A percentile compares a stretch with the other conserved stretches of the same genome.
Conservation (phyloP, 768 basidiomycete genomes). For the Pulveroboletus sp. region DNA sequence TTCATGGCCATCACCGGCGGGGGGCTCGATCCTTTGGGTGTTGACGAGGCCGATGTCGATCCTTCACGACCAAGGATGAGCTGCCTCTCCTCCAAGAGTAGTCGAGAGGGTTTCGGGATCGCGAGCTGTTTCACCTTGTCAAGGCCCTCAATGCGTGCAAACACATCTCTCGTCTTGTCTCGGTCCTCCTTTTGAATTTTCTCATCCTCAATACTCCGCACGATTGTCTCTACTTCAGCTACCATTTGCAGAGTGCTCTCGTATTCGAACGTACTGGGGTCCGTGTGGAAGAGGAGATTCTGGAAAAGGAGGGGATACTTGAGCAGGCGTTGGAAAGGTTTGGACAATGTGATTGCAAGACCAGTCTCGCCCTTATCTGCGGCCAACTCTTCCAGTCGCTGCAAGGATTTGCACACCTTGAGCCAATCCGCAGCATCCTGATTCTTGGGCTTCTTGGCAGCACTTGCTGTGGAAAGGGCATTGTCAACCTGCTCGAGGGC, state of each 20-base stretch:
- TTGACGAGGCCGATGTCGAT: conserved; percentile 10
- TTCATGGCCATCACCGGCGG: conserved; percentile 38
- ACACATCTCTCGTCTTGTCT: conserved; percentile 90
- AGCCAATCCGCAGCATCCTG: conserved; percentile 77
- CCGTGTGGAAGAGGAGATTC: conserved; percentile 93
- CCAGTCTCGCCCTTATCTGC: conserved; percentile 89
- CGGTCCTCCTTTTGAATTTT: conserved; percentile 96
- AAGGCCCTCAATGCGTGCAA: conserved; percentile 93
- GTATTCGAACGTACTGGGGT: conserved; percentile 95
- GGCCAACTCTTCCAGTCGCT: conserved; percentile 74
- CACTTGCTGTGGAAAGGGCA: conserved; percentile 55
- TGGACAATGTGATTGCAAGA: conserved; percentile 89
- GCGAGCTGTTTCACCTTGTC: conserved; percentile 92
- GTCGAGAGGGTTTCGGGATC: conserved; percentile 81
- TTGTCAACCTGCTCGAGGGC: conserved; percentile 86
- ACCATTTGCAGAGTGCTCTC: conserved; percentile 96
- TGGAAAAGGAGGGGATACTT: conserved; percentile 98
- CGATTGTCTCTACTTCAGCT: conserved; percentile 93
- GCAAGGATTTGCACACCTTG: conserved; percentile 68
- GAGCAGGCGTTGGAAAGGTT: conserved; percentile 93
- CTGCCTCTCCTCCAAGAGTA: conserved; percentile 79
- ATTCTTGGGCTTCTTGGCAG: conserved; percentile 75
- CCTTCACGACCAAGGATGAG: conserved; percentile 37
- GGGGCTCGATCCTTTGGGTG: conserved; percentile 32
- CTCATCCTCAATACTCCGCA: conserved; percentile 96